Conservation (phyloP, 1,284 basidiomycete genomes). For the Boletus smithii region DNA sequence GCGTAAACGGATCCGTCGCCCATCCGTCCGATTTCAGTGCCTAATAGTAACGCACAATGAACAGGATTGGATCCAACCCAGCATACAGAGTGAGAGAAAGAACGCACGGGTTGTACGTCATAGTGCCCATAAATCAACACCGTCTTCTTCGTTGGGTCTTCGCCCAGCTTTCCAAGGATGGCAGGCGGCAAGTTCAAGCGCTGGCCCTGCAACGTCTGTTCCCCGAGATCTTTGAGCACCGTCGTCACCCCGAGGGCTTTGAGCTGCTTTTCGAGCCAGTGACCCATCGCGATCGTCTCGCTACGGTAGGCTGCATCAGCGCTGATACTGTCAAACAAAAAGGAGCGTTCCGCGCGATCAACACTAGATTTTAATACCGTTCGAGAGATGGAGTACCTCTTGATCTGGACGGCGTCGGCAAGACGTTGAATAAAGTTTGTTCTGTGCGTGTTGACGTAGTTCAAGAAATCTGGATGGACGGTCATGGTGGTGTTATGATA, state of each 20-base stretch:
- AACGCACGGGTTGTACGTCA: slow-evolving; percentile 76
- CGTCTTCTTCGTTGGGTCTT: slow-evolving; percentile 86
- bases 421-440: slow-evolving; percentile 76
- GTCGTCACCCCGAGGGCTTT: slow-evolving; percentile 74
- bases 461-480: slow-evolving; percentile 47
- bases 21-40: slow-evolving; percentile 82
- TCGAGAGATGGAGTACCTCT: slow-evolving; percentile 55
- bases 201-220: slow-evolving; percentile 78
- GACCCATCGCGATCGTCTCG: slow-evolving; percentile 81
- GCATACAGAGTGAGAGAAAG: neutral
- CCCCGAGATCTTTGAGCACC: slow-evolving; percentile 72
- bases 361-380: neutral
- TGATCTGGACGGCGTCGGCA: slow-evolving; percentile 82
- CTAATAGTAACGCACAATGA: too few species aligned
- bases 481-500: slow-evolving; percentile 24
- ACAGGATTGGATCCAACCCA: neutral
- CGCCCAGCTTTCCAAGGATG: slow-evolving; percentile 81
- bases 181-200: slow-evolving; percentile 83
- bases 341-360: neutral
- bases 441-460: slow-evolving; percentile 71
- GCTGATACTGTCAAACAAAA: slow-evolving; percentile 63
- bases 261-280: slow-evolving; percentile 75
- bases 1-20: slow-evolving; percentile 87
- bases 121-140: slow-evolving; percentile 91
- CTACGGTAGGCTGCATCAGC: slow-evolving; percentile 64